These are phyloP conservation scores for Wickerhamiella bombiphila DNA, from an alignment of 805 yeast species.

Conservation along the genomic window DNA sequence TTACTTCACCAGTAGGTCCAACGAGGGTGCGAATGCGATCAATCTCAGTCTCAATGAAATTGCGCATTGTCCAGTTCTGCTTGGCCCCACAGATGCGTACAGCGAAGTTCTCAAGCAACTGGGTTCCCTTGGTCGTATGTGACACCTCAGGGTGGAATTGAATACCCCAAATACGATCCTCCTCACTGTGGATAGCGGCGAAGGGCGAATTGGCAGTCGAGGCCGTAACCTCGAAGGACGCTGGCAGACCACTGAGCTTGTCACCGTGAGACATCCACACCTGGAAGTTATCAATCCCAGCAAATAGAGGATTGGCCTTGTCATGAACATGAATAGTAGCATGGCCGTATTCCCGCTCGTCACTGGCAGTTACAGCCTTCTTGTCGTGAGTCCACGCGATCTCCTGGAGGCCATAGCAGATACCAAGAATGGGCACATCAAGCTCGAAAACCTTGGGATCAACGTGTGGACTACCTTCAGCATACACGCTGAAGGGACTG, in stretches of 20 bases:
- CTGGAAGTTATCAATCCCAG: conserved; percentile 82
- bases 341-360: conserved; percentile 96
- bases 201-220: conserved; percentile 87
- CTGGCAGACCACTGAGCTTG: conserved; percentile 79
- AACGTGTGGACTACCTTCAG: conserved; percentile 90
- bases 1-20: conserved; percentile 96
- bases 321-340: conserved; percentile 74
- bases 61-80: conserved; percentile 96
- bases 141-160: conserved; percentile 99
- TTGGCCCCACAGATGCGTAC: conserved; percentile 72
- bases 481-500: conserved; percentile 96
- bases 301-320: conserved; percentile 52
- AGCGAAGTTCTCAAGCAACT: conserved; percentile 80
- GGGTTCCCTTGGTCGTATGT: conserved; percentile 84
- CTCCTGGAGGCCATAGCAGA: conserved; percentile 99
- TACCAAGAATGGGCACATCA: conserved; percentile 88
- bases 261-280: conserved; percentile 99
- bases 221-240: conserved; percentile 78
- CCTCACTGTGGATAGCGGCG: conserved; percentile 76
- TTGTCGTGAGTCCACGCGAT: conserved; percentile 86
- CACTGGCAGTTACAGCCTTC: conserved; percentile 81
- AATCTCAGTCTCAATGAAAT: conserved; percentile 93
- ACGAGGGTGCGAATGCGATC: conserved; percentile 79
- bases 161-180: conserved; percentile 72
- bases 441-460: conserved; percentile 86